Percentiles rank a stretch among this genome's conserved stretches.
Conservation (phyloP, 1,284 basidiomycete species). For the Stygiomarasmius scandens region DNA sequence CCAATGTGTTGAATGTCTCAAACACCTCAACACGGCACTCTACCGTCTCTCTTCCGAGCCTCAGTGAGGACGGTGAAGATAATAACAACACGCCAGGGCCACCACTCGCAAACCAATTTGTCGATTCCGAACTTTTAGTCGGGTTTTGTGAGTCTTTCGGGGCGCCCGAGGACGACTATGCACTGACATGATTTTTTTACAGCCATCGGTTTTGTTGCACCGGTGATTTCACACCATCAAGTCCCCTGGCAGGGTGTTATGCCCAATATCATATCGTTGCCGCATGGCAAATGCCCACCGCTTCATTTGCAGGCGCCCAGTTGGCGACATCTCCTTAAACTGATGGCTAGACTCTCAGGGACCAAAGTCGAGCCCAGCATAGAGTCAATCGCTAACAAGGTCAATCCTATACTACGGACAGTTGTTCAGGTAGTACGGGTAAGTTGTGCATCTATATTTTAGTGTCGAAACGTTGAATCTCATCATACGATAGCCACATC, state of each 20-base stretch:
- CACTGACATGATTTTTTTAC: conserved; percentile 20
- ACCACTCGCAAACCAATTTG: conserved; percentile 57
- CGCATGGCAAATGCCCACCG: conserved; percentile 65
- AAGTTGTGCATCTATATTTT: conserved; percentile 18
- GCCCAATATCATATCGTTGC: conserved; percentile 72
- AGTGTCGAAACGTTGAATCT: conserved; percentile 3
- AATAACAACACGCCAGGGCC: conserved; percentile 1
- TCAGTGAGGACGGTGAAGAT: conserved; percentile 13
- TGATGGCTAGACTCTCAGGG: conserved; percentile 70
- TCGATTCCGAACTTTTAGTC: conserved; percentile 60
- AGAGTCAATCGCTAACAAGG: conserved; percentile 61
- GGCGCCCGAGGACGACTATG: conserved; percentile 7
- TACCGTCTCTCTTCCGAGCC: background rate
- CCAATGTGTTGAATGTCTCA: background rate
- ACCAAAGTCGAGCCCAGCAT: conserved; percentile 71
- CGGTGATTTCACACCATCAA: conserved; percentile 51
- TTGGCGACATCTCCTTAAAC: conserved; percentile 71
- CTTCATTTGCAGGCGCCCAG: conserved; percentile 71
- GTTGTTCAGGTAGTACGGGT: conserved; percentile 80
- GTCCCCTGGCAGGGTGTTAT: conserved; percentile 53
- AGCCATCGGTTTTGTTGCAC: conserved; percentile 69
- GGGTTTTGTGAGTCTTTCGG: conserved; percentile 63
- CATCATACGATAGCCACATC: conserved; percentile 49
- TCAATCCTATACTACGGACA: conserved; percentile 63
- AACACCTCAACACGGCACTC: background rate